Evolutionary conservation across 768 basidiomycete genomes (phyloP).

Genomic region (Cystofilobasidium bisporidii): DNA sequence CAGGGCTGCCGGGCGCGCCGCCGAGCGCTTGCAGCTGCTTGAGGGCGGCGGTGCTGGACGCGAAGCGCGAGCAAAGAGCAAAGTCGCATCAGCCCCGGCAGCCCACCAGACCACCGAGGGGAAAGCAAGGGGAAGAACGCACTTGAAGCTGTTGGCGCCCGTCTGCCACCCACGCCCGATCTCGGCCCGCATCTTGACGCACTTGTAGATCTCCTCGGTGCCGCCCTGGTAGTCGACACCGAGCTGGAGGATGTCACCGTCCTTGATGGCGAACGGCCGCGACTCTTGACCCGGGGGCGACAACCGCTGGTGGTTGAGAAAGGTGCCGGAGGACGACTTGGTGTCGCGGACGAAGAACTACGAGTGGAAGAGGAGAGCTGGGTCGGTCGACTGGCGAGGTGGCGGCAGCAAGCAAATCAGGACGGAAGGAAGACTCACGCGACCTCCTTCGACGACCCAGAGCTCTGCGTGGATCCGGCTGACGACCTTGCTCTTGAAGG

Average conservation of each 20-base stretch:
- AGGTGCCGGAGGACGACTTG: constrained; percentile 81
- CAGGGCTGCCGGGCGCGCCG: constrained; percentile 30
- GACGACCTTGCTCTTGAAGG: constrained; percentile 93
- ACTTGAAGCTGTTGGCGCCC: constrained; percentile 85
- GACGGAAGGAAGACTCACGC: constrained; percentile 34
- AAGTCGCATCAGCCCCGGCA: too few species aligned
- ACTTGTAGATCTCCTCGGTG: constrained; percentile 91
- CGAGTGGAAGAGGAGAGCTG: constrained; percentile 5
- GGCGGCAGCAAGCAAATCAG: neutral
- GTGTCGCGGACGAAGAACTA: constrained; percentile 85
- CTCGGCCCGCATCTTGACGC: constrained; percentile 90
- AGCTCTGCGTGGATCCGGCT: constrained; percentile 89
- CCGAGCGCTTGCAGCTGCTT: constrained; percentile 57
- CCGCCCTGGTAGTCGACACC: constrained; percentile 98
- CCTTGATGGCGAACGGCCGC: constrained; percentile 65
- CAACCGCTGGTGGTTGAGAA: constrained; percentile 88
- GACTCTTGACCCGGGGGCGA: constrained; percentile 73
- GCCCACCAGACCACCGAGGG: too few species aligned
- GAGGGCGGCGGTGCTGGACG: constrained; percentile 51
- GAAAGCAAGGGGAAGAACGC: too few species aligned
- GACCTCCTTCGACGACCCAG: constrained; percentile 52
- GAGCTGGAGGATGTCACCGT: constrained; percentile 87
- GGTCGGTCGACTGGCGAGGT: neutral
- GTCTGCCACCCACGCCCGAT: constrained; percentile 84
- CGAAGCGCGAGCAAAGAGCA: too few species aligned